Base-by-base conservation (phyloP, 1,139 yeast genomes). In the Geotrichum candidum region DNA sequence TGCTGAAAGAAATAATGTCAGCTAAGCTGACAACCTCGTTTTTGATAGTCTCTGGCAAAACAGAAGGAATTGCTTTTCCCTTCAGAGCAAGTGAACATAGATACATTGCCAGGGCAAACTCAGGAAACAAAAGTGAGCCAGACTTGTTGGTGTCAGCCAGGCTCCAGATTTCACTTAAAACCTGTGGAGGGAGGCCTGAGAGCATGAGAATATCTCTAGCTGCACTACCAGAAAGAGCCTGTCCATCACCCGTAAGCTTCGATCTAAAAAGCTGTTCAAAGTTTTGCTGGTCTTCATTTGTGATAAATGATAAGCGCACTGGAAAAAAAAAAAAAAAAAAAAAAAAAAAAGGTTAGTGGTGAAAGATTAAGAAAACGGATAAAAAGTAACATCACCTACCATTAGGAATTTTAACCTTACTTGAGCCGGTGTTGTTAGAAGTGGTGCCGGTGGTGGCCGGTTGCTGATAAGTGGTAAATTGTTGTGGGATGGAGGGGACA, bases 71-170 rank as follows among this genome's bases (percentile, higher is more conserved):
- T 1, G 87, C 78, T 63, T 87, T 89, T 31, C 97, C 96, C 69
- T 85, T 84, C 68, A 90, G 79, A 0, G 88, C 88, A 71, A 84
- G 76, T 67, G 90, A 88, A 72, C 97, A 91, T 67, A 94, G 80
- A 73, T 90, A 96, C 80, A 94, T 85, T 22, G 97, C 96, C 68
- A 92, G 80, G 13, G 96, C 96, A 78, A 94, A 94, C 73, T 94
- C 98, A 0, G 99, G 99, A 70, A 92, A 94, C 66, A 94, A 76
- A 64, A 94, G 80, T 56, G 85, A 82, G 1, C 98, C 98, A 3
- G 96, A 86, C 69, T 85, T 87, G 69, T 87, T 88, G 1, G 96
- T 87, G 72, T 94, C 99, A 29, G 96, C 83, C 66, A 94, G 78
- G 41, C 88, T 84, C 99, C 99, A 94, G 63, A 94, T 87, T 67